Base-by-base conservation (phyloP, 306 rosid genomes). In the Arachis stenosperma region DNA sequence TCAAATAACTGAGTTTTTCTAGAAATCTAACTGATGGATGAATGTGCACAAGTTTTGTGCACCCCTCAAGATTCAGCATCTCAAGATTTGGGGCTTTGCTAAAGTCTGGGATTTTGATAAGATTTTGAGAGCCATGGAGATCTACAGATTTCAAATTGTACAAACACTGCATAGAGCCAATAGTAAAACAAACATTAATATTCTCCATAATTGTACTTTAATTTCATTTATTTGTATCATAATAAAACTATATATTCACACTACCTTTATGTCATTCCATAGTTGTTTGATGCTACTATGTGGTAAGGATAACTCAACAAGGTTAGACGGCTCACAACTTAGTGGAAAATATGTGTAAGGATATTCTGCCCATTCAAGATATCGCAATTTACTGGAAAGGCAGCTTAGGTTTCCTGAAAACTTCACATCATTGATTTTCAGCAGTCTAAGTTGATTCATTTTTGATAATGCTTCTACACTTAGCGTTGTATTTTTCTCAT, bases 211-310 rank as follows among this genome's bases (percentile, higher is more conserved):
- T 54, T 54, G 17, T 17, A 51, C 7, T 17, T 17, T 17, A 17
- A 17, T 64, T 46, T 22, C 9, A 15, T 17, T 43, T 9, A 11
- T 43, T 54, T 7, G 6, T 53, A 33, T 17, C 17, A 17, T 51
- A 4, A n/a, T 6, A n/a, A 6, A 27, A 36, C 55, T 0, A 48
- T 10, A 6, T 47, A 5, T 14, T 8, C 11, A 15, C 11, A 10
- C 5, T 39, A 78, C 76, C 81, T 78, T 43, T 3, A 1, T 39
- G 54, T 37, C 76, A 14, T 53, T 0, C 83, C 83, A 68, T 4
- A 80, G 30, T 37, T 54, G 68, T 37, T 64, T 69, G 54, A 74
- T 40, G 9, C 5, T 68, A 30, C 80, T 61, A 9, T 0, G 0
- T 2, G 1, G 2, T 33, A 79, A 14, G 15, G 0, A 4, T 60